Evolutionary conservation across 495 filamentous ascomycete species (phyloP).

Genomic region (Aspergillus leporis): DNA sequence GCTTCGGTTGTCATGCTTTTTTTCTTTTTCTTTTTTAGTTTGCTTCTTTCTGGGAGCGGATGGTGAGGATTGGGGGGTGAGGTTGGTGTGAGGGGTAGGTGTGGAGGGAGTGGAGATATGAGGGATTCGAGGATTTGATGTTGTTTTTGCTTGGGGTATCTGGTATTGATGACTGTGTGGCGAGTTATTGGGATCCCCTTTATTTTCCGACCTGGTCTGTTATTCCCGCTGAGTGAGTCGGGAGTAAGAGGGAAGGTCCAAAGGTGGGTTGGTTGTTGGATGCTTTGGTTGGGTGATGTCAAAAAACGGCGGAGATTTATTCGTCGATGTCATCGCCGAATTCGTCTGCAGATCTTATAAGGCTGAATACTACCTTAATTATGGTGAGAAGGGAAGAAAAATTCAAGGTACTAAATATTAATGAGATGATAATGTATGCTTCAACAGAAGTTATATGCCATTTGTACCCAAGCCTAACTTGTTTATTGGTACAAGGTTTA

Average conservation of each 20-base stretch:
- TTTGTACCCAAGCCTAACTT: background rate
- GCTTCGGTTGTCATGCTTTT: constrained; percentile 28
- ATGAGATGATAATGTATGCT: background rate
- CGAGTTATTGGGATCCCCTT: background rate
- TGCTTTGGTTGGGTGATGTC: constrained; percentile 1
- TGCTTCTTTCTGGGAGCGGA: background rate
- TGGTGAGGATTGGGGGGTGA: background rate
- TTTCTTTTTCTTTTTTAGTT: background rate
- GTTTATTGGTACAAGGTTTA: constrained; percentile 21
- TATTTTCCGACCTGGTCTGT: background rate
- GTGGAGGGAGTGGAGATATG: background rate
- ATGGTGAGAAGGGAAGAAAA: background rate
- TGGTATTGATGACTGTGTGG: background rate
- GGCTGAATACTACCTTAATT: background rate
- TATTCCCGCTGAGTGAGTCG: background rate
- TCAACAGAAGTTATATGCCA: background rate
- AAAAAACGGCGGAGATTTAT: constrained; percentile 1
- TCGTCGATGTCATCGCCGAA: constrained; percentile 21
- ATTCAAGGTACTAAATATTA: no score
- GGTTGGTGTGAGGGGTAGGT: background rate
- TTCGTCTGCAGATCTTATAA: background rate
- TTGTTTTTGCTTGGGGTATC: background rate
- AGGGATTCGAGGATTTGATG: background rate
- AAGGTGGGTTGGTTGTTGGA: no score
- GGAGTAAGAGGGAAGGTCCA: background rate